Conservation (phyloP, 1,284 basidiomycete genomes). For the Xanthoconium separans region DNA sequence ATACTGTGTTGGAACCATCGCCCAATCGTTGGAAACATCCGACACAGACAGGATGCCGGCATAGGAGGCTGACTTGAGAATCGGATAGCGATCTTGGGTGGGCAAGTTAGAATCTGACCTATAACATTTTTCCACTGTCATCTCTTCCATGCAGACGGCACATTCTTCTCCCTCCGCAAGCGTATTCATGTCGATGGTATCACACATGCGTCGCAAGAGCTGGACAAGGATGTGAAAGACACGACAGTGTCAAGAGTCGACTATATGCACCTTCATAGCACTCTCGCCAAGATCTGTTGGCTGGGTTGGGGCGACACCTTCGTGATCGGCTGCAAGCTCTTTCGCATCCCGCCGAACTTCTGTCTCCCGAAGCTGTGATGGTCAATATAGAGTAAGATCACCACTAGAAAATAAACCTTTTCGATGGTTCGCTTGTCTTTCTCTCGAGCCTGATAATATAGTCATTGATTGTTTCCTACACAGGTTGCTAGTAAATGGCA, state of each 20-base stretch:
- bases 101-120: constrained; percentile 26
- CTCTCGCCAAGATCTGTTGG: constrained; percentile 10
- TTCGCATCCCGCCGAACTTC: constrained; percentile 16
- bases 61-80: constrained; percentile 8
- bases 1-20: background rate
- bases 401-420: constrained; percentile 4
- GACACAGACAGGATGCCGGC: constrained; percentile 17
- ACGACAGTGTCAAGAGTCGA: background rate
- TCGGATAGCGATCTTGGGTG: background rate
- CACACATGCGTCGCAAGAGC: constrained; percentile 44
- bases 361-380: constrained; percentile 13
- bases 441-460: constrained; percentile 6
- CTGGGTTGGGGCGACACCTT: background rate
- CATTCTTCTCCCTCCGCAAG: constrained; percentile 47
- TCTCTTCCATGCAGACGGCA: constrained; percentile 40
- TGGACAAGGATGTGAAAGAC: constrained; percentile 17
- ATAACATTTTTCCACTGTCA: constrained; percentile 38
- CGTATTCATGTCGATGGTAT: constrained; percentile 40
- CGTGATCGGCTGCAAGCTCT: constrained; percentile 8
- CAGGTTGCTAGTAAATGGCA: background rate
- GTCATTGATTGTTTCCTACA: background rate
- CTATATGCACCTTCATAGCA: constrained; percentile 7
- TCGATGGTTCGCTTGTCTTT: constrained; percentile 16
- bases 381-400: background rate
- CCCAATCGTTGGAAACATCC: constrained; percentile 15